Percentiles rank a stretch among this genome's conserved stretches.
Evolutionary conservation across 2,329 filamentous ascomycete genomes (phyloP).

Genomic region (Fusarium oligoseptatum): DNA sequence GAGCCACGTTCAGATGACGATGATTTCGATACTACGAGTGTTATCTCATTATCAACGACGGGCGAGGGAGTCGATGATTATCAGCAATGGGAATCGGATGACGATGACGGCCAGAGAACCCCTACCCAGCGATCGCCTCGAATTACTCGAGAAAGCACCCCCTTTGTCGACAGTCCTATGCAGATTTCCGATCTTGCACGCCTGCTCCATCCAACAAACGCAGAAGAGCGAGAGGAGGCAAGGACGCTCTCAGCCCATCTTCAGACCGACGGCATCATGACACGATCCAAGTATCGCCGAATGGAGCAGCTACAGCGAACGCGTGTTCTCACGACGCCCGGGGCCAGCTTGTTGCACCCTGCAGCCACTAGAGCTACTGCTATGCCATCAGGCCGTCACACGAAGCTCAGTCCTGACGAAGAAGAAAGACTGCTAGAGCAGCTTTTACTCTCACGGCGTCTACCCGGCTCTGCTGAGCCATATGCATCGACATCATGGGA

Average conservation of each 20-base stretch:
- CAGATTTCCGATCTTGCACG: slow-evolving; percentile 78
- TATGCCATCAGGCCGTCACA: slow-evolving; percentile 37
- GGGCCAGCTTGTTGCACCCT: slow-evolving; percentile 37
- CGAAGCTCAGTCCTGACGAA: slow-evolving; percentile 67
- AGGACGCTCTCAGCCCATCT: slow-evolving; percentile 85
- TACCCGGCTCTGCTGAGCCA: slow-evolving; percentile 29
- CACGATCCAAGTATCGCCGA: slow-evolving; percentile 81
- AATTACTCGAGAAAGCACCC: slow-evolving; percentile 65
- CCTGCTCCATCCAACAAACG: slow-evolving; percentile 83
- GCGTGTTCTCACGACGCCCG: slow-evolving; percentile 64
- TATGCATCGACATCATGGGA: slow-evolving; percentile 67
- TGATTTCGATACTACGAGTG: slow-evolving; percentile 82
- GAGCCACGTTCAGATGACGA: slow-evolving; percentile 66
- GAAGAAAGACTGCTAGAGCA: slow-evolving; percentile 73
- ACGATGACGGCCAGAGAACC: slow-evolving; percentile 71
- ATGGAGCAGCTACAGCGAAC: slow-evolving; percentile 77
- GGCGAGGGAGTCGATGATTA: slow-evolving; percentile 61
- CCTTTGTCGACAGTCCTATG: slow-evolving; percentile 72
- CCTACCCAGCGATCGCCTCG: slow-evolving; percentile 76
- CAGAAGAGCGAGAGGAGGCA: slow-evolving; percentile 85
- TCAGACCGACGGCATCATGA: slow-evolving; percentile 78
- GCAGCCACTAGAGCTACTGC: slow-evolving; percentile 6
- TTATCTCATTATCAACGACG: slow-evolving; percentile 71
- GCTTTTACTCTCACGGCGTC: slow-evolving; percentile 67
- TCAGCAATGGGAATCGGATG: slow-evolving; percentile 61